Base-by-base conservation (phyloP, 2,329 filamentous ascomycete species). In the Nigrospora oryzae region DNA sequence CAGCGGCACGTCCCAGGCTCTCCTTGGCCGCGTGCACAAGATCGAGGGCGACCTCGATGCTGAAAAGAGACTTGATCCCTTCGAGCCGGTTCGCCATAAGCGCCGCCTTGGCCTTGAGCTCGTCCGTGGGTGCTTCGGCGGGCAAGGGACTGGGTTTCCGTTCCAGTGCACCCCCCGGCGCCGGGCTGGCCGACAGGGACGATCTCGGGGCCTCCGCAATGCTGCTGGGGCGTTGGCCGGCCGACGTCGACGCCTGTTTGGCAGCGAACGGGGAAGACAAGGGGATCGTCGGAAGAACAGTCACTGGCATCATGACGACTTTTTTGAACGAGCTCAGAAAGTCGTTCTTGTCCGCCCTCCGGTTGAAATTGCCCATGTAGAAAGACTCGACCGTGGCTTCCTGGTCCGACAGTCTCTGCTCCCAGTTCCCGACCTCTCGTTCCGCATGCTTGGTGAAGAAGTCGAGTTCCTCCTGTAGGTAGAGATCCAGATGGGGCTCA, bases 261-360 rank as follows among this genome's bases (percentile, higher is more conserved):
- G 63, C 65, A 48, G 67, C 74, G 57, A 81, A 87, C 44, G 74
- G 74, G n/a, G 70, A 79, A 10, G 71, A 70, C 41, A 79, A 68
- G 6, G 77, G 63, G 51, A 88, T 78, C 39, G 77, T 83, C 2
- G 89, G 87, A 4, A 97, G 71, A 10, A 89, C 91, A 43, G 88
- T 95, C 40, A 98, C 91, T 2, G 93, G 93, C 83, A 95, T 94
- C 90, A 98, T 96, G 52, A 98, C 87, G 10, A 98, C 93, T 64
- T 97, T 97, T 60, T 89, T 96, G 73, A 98, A 98, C 0, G 90
- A 95, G 38, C 84, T 93, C 49, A 98, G 62, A 56, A 98, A 98
- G 61, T 98, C 93, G 53, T 89, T 88, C 67, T 98, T 98, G 51
- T 94, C 93, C 1, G 89, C 93, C 61, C 95, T 89, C 23, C 93